phyloP scores from a whole-genome alignment of 495 filamentous ascomycete species.

The Bombardia bombarda region DNA sequence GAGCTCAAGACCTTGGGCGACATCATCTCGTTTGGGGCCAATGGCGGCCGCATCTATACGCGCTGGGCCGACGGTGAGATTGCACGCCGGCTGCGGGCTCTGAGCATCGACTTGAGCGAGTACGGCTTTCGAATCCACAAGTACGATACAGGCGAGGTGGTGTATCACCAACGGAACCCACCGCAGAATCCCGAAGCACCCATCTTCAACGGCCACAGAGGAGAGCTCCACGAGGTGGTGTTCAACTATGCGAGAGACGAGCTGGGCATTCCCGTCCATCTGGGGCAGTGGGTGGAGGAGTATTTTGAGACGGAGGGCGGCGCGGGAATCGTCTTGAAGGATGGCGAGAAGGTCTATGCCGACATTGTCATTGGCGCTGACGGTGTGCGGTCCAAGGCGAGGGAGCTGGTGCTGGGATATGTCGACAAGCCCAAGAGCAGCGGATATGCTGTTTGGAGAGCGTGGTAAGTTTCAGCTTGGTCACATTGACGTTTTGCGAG shows the following conservation, averaged over 20 bases:
- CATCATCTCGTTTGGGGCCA: slow-evolving; percentile 57
- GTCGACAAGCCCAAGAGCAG: slow-evolving; percentile 51
- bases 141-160: slow-evolving; percentile 52
- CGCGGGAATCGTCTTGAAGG: slow-evolving; percentile 47
- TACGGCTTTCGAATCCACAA: slow-evolving; percentile 57
- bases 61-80: slow-evolving; percentile 45
- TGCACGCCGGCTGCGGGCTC: slow-evolving; percentile 34
- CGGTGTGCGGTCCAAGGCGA: slow-evolving; percentile 51
- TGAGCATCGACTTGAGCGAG: slow-evolving; percentile 42
- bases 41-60: slow-evolving; percentile 48
- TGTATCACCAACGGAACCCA: slow-evolving; percentile 45
- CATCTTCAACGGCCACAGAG: slow-evolving; percentile 53
- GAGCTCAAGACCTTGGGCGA: slow-evolving; percentile 52
- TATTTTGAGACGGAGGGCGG: slow-evolving; percentile 49
- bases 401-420: slow-evolving; percentile 51
- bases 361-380: slow-evolving; percentile 55
- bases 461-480: slow-evolving; percentile 38
- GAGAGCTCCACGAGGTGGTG: slow-evolving; percentile 50
- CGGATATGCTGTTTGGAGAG: slow-evolving; percentile 51
- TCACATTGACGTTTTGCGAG: not conserved
- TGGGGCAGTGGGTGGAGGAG: slow-evolving; percentile 41
- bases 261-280: slow-evolving; percentile 46
- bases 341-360: slow-evolving; percentile 38
- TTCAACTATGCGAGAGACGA: slow-evolving; percentile 51
- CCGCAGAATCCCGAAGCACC: slow-evolving; percentile 40